Evolutionary conservation across 768 basidiomycete genomes (phyloP).

Genomic region (Saitozyma sp.): DNA sequence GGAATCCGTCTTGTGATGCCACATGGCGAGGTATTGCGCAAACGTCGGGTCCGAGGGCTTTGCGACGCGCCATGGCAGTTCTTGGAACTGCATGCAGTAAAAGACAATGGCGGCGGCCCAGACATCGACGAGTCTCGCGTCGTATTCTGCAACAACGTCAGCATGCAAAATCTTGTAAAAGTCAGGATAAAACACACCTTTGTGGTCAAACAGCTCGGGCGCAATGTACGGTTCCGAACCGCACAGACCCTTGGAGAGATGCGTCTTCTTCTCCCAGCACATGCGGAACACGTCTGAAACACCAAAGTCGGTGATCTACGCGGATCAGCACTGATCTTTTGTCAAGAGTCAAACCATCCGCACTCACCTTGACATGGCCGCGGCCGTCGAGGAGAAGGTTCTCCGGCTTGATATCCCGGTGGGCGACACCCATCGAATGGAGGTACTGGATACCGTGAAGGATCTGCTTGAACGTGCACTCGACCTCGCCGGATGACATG

Average conservation of each 20-base stretch:
- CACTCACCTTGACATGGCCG: conserved; percentile 83
- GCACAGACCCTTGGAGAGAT: conserved; percentile 94
- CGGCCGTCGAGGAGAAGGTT: conserved; percentile 91
- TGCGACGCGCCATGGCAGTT: conserved; percentile 95
- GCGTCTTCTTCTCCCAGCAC: conserved; percentile 95
- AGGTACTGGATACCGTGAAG: conserved; percentile 83
- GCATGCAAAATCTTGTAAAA: neutral
- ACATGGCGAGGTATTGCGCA: conserved; percentile 65
- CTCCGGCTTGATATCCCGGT: conserved; percentile 97
- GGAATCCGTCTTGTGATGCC: conserved; percentile 29
- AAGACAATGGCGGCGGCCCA: conserved; percentile 98
- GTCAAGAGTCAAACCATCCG: conserved; percentile 2
- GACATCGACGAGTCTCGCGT: conserved; percentile 93
- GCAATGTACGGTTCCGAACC: conserved; percentile 99
- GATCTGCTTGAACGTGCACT: conserved; percentile 98
- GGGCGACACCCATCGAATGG: conserved; percentile 94
- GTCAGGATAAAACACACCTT: conserved; percentile 68
- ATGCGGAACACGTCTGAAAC: conserved; percentile 98
- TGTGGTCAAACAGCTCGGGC: conserved; percentile 92
- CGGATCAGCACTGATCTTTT: conserved; percentile 15
- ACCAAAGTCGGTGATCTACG: conserved; percentile 94
- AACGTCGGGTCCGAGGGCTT: conserved; percentile 80
- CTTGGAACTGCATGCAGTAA: conserved; percentile 95
- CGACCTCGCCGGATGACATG: conserved; percentile 88
- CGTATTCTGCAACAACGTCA: conserved; percentile 68